Base-by-base conservation (phyloP, 805 yeast genomes). In the Komagataella pseudopastoris region DNA sequence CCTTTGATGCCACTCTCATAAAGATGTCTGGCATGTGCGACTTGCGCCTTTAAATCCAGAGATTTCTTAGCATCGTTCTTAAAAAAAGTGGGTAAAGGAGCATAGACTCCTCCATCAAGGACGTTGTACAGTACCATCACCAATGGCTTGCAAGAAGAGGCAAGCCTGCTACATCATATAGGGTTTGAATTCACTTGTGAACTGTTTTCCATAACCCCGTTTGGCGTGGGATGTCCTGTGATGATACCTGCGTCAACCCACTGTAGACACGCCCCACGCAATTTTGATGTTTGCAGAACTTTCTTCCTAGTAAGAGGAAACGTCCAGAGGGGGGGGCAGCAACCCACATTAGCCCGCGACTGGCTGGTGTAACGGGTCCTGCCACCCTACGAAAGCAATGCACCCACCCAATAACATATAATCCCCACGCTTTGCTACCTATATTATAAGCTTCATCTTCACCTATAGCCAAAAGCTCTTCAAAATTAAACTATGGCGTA, bases 61-160 rank as follows among this genome's bases (percentile, higher is more conserved):
- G 76, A 80, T 43, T 75, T 63, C 4, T 73, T 63, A 44, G 65
- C 66, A 52, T 69, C 71, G 47, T 60, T 61, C 56, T 72, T 71
- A 72, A 75, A 76, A 59, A 78, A 77, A 4, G 83, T 77, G 52
- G 78, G 77, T 12, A 70, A 65, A 23, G 82, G 82, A 8, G 78
- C 72, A 63, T 77, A 78, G 45, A 78, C 66, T 36, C 78, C 78
- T 49, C 69, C 39, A 30, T 6, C 8, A 30, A 30, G 39, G 39
- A 30, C 39, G 2, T 30, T 30, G 14, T 30, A 8, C 14, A 14
- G 5, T 14, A 12, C 39, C 39, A 30, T 30, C 39, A 14, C 14
- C 39, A 4, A 30, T 8, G n/a, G 4, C 14, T 30, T 30, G 14
- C 10, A 30, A 8, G 39, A 14, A 30, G 10, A 10, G 39, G 39